Base-by-base conservation (phyloP, 202 grass and related monocot genomes). In the Dendrocalamus latiflorus region DNA sequence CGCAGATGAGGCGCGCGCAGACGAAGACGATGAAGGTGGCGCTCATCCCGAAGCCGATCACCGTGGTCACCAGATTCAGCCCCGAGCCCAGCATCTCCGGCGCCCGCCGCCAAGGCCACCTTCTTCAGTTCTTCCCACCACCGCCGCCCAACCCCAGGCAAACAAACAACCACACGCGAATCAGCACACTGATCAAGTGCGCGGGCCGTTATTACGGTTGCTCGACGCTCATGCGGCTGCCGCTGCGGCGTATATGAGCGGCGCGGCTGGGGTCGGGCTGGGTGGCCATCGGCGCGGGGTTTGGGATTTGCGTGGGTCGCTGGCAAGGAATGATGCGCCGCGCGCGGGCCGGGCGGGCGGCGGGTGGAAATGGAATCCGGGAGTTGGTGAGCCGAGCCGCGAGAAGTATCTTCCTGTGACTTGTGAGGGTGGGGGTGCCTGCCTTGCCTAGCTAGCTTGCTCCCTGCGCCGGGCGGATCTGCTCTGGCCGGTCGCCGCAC, bases 41-140 rank as follows among this genome's bases (percentile, higher is more conserved):
- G 87, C 92, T 98, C 92, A 98, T 97, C 45, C 92, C 90, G 76
- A 97, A 97, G 69, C 94, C 94, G 76, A 97, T 94, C 81, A 94
- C 92, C 59, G 94, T 94, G 74, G 94, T 93, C 48, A 94, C 94
- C 54, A 97, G 90, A 87, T 98, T 98, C 87, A 98, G 80, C 57
- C 92, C 92, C 66, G 90, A 94, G 18, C 86, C 94, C 62, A 91
- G 83, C 94, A 94, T 97, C 85, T 81, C 30, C n/a, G 54, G 9
- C 55, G 4, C n/a, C 28, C 20, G 17, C 20, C 54, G 0, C 55
- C 49, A 13, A 26, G 34, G 11, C 22, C 82, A 33, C 60, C 55
- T 2, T 41, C 43, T 43, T n/a, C n/a, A n/a, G n/a, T 2, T 41
- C 43, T n/a, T n/a, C n/a, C n/a, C n/a, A n/a, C 65, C 61, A 12